Percentiles rank a stretch among this genome's conserved stretches.
Conservation (phyloP, 2,329 filamentous ascomycete genomes). For the Alternaria solani region DNA sequence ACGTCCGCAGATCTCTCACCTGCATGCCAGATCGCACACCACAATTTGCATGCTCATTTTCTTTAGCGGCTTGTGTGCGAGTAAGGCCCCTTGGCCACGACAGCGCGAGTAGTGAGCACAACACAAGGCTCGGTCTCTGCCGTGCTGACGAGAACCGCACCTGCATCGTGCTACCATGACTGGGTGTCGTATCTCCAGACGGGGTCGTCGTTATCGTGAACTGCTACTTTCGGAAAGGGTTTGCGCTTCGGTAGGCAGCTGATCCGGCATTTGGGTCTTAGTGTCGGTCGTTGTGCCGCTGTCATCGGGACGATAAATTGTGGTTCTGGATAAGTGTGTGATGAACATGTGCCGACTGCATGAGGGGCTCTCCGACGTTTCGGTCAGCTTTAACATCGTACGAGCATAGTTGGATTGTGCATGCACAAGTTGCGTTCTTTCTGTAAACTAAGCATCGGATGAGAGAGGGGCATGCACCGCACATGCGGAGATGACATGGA, state of each 20-base stretch:
- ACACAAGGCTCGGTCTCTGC: constrained; percentile 1
- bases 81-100: constrained; percentile 11
- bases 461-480: background rate
- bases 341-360: constrained; percentile 8
- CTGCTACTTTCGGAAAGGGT: constrained; percentile 19
- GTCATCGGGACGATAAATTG: constrained; percentile 6
- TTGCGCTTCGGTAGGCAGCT: constrained; percentile 19
- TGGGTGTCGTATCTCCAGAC: constrained; percentile 9
- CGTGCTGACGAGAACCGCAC: constrained; percentile 20
- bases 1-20: constrained; percentile 17
- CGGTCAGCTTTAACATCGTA: background rate
- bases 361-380: constrained; percentile 3
- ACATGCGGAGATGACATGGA: background rate
- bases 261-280: constrained; percentile 18
- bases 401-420: background rate
- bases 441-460: background rate
- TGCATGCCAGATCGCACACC: constrained; percentile 20
- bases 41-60: constrained; percentile 1
- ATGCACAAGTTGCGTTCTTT: constrained; percentile 5
- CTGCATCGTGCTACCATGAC: constrained; percentile 33
- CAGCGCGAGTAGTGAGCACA: constrained; percentile 11
- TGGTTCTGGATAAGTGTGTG: constrained; percentile 6
- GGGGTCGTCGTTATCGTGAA: constrained; percentile 28
- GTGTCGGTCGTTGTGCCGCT: constrained; percentile 12
- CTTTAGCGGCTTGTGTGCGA: constrained; percentile 2